A percentile compares a stretch with the other conserved stretches of the same genome.
Evolutionary conservation across 441 rosid genomes (phyloP).

Genomic region (Hura crepitans): DNA sequence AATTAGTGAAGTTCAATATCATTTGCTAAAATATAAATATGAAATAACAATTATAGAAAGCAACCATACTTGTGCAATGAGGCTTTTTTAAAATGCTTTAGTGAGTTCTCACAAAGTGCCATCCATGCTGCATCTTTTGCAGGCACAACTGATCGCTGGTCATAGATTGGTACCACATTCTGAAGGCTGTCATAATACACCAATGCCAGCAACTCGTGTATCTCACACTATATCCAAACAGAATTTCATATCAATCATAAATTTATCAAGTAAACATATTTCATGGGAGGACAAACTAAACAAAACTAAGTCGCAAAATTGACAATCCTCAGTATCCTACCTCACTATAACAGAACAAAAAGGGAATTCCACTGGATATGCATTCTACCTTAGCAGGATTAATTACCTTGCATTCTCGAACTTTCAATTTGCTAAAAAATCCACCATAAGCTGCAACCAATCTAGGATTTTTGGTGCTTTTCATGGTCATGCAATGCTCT

Average conservation of each 20-base stretch:
- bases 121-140: slow-evolving; percentile 80
- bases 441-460: no score
- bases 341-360: not conserved
- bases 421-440: no score
- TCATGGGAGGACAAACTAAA: slow-evolving; percentile 7
- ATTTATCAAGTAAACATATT: slow-evolving; percentile 1
- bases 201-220: slow-evolving; percentile 92
- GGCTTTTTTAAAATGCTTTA: slow-evolving; percentile 90
- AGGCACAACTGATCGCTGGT: slow-evolving; percentile 80
- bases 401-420: not conserved
- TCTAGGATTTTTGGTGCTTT: no score
- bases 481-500: no score
- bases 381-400: slow-evolving; percentile 1
- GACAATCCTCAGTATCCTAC: slow-evolving; percentile 7
- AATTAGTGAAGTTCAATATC: slow-evolving; percentile 16
- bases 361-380: not conserved
- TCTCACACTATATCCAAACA: slow-evolving; percentile 67
- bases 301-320: slow-evolving; percentile 6
- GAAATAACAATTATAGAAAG: slow-evolving; percentile 18
- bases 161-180: slow-evolving; percentile 94
- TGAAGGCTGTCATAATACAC: slow-evolving; percentile 99
- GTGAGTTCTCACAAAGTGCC: slow-evolving; percentile 73
- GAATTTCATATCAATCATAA: slow-evolving; percentile 29
- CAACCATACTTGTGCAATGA: slow-evolving; percentile 65
- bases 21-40: slow-evolving; percentile 17